Conservation (phyloP, 352 stramenopile genomes). For the Globisporangium viniferum region DNA sequence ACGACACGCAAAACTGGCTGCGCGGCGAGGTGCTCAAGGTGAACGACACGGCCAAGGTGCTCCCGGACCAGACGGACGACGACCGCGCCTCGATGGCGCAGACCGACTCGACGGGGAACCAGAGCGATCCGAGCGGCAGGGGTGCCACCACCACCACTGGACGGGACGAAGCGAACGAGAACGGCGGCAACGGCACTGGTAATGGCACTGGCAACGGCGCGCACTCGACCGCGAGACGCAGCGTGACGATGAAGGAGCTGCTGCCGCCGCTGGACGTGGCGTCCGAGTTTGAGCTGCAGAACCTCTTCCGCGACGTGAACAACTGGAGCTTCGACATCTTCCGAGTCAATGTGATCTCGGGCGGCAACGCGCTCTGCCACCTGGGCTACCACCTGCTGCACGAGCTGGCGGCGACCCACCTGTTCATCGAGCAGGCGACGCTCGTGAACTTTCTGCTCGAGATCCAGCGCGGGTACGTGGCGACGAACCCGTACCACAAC, state of each 20-base stretch:
- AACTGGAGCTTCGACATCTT: slow-evolving; percentile 84
- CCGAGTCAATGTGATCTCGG: slow-evolving; percentile 59
- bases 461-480: slow-evolving; percentile 80
- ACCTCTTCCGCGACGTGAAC: slow-evolving; percentile 44
- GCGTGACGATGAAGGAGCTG: slow-evolving; percentile 64
- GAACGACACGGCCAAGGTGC: slow-evolving; percentile 65
- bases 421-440: slow-evolving; percentile 59
- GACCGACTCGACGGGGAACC: neutral
- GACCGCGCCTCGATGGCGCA: slow-evolving; percentile 8
- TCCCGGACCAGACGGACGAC: slow-evolving; percentile 41
- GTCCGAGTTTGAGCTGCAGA: slow-evolving; percentile 69
- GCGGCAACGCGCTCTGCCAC: slow-evolving; percentile 69
- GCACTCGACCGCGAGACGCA: slow-evolving; percentile 12
- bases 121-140: slow-evolving; percentile 5
- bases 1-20: slow-evolving; percentile 85
- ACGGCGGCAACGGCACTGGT: slow-evolving; percentile 10
- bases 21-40: slow-evolving; percentile 70
- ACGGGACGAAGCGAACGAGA: slow-evolving; percentile 4
- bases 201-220: neutral
- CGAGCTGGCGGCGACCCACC: slow-evolving; percentile 48
- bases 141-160: slow-evolving; percentile 16
- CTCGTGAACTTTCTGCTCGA: slow-evolving; percentile 78
- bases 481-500: slow-evolving; percentile 89
- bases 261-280: slow-evolving; percentile 53
- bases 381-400: slow-evolving; percentile 77